phyloP scores from a whole-genome alignment of 768 basidiomycete genomes.

The button mushroom (Agaricus bisporus) region DNA sequence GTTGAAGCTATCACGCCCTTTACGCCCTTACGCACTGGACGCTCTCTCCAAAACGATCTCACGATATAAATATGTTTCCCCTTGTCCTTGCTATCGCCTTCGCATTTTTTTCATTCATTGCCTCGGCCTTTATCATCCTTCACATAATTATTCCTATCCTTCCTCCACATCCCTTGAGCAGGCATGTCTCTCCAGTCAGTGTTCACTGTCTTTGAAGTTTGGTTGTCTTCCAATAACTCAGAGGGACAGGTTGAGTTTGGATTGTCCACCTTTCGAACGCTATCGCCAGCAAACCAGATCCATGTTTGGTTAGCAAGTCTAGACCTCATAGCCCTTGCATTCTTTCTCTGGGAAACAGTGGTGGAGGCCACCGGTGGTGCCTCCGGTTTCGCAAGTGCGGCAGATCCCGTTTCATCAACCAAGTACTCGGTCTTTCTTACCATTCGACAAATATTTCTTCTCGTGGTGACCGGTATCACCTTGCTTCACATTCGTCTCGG shows the following conservation, averaged over 20 bases:
- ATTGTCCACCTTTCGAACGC: constrained; percentile 59
- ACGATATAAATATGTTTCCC: constrained; percentile 49
- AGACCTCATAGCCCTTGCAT: constrained; percentile 53
- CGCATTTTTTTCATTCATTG: constrained; percentile 65
- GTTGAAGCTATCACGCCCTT: constrained; percentile 38
- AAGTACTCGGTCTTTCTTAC: constrained; percentile 69
- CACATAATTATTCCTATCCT: constrained; percentile 71
- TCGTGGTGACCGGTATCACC: constrained; percentile 53
- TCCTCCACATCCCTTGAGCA: constrained; percentile 67
- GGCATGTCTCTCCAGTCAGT: constrained; percentile 68
- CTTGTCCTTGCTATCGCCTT: constrained; percentile 62
- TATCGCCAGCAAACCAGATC: constrained; percentile 63
- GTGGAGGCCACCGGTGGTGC: constrained; percentile 44
- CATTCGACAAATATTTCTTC: constrained; percentile 60
- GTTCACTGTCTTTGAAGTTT: constrained; percentile 8
- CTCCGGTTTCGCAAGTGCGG: constrained; percentile 34
- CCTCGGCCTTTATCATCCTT: constrained; percentile 70
- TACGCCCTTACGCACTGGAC: constrained; percentile 37
- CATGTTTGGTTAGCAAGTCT: constrained; percentile 69
- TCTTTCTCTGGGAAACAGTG: constrained; percentile 65
- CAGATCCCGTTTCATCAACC: constrained; percentile 46
- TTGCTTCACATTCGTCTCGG: constrained; percentile 68
- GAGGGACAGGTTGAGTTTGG: constrained; percentile 63
- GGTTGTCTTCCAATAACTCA: constrained; percentile 13
- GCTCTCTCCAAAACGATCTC: constrained; percentile 32